phyloP scores from a whole-genome alignment of 257 asterid genomes.

The Solanum dulcamara region DNA sequence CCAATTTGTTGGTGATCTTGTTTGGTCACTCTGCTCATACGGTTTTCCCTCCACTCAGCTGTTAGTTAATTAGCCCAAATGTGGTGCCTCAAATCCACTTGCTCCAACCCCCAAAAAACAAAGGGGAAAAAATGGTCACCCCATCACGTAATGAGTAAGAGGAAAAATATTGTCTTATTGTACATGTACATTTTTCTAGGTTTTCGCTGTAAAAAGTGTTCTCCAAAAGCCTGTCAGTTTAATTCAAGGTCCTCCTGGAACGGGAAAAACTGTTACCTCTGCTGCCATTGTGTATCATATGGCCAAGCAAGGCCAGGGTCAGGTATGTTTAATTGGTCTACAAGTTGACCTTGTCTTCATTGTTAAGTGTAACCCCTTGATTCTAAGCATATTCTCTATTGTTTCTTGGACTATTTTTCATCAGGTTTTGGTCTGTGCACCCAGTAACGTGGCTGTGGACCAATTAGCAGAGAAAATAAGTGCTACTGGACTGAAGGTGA shows the following conservation, averaged over 20 bases:
- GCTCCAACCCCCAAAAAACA: background rate
- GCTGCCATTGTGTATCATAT: constrained; percentile 98
- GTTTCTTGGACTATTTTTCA: constrained; percentile 4
- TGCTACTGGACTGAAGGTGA: constrained; percentile 94
- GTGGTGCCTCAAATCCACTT: background rate
- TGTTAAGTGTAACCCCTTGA: background rate
- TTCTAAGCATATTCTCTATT: background rate
- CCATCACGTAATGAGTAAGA: background rate
- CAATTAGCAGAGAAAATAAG: constrained; percentile 99
- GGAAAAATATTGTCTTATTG: background rate
- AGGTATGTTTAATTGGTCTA: constrained; percentile 26
- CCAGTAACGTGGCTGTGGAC: constrained; percentile 98
- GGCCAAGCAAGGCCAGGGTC: constrained; percentile 99
- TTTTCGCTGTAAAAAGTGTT: constrained; percentile 96
- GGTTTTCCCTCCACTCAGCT: background rate
- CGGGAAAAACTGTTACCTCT: constrained; percentile 97
- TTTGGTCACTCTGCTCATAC: background rate
- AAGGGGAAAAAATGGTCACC: background rate
- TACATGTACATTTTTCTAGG: constrained; percentile 25
- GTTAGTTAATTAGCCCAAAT: background rate
- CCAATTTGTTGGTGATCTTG: background rate
- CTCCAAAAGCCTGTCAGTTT: constrained; percentile 94
- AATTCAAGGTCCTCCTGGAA: constrained; percentile 98
- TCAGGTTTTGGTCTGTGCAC: constrained; percentile 99
- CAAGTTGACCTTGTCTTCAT: background rate